These are phyloP conservation scores for Cladosporium sp. DNA, from an alignment of 2,329 filamentous ascomycete species.

Conservation along the genomic window DNA sequence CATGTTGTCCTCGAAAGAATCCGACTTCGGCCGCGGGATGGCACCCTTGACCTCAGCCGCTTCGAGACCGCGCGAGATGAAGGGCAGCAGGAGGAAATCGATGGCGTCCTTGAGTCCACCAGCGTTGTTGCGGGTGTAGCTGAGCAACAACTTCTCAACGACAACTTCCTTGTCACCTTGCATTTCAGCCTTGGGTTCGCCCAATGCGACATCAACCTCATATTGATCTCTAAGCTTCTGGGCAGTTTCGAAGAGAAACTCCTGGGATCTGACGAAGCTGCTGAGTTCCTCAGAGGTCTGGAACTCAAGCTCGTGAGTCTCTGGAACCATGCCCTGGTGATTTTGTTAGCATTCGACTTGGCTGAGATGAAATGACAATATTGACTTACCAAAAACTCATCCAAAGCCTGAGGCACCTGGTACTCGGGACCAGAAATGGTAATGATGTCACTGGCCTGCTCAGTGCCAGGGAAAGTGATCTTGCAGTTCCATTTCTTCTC, in stretches of 20 bases:
- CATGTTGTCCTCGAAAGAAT: conserved; percentile 95
- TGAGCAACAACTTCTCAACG: conserved; percentile 46
- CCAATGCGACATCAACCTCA: conserved; percentile 78
- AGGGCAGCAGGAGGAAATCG: conserved; percentile 81
- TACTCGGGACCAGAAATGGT: conserved; percentile 95
- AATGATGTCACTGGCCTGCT: conserved; percentile 93
- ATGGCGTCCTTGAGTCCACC: conserved; percentile 93
- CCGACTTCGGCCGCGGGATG: conserved; percentile 97
- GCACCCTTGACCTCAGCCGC: conserved; percentile 81
- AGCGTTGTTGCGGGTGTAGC: conserved; percentile 93
- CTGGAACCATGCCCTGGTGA: conserved; percentile 83
- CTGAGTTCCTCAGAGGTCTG: conserved; percentile 70
- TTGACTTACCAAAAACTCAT: conserved; percentile 72
- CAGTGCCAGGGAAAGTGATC: conserved; percentile 95
- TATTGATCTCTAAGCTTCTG: conserved; percentile 86
- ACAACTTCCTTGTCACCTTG: conserved; percentile 37
- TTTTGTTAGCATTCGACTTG: neutral
- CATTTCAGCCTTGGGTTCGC: conserved; percentile 43
- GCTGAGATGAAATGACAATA: neutral
- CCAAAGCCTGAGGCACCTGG: conserved; percentile 94
- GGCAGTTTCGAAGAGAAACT: conserved; percentile 75
- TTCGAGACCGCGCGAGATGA: conserved; percentile 87
- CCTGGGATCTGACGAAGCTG: conserved; percentile 73
- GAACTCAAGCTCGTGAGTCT: conserved; percentile 87
- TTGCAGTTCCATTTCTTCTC: conserved; percentile 99